Evolutionary conservation across 169 alveolate species (phyloP).

Genomic region (Cryptosporidium xiaoi): DNA sequence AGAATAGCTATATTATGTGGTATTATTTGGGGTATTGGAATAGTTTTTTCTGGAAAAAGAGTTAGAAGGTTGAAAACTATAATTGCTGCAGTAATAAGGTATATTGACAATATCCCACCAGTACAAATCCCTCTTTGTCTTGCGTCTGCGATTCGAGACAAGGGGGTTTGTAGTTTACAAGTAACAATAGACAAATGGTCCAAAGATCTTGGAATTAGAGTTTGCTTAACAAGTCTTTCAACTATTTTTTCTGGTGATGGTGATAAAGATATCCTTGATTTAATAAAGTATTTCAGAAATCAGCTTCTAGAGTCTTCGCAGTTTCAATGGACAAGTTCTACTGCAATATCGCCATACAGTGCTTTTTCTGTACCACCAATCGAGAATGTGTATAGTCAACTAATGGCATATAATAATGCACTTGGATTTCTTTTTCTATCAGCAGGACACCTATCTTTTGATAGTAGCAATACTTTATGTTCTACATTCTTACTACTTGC

Average conservation of each 20-base stretch:
- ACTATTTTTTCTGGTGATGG: slow-evolving; percentile 65
- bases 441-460: slow-evolving; percentile 47
- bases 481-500: slow-evolving; percentile 57
- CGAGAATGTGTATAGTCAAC: slow-evolving; percentile 64
- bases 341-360: slow-evolving; percentile 69
- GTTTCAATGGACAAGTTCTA: slow-evolving; percentile 67
- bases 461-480: slow-evolving; percentile 9
- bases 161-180: slow-evolving; percentile 33
- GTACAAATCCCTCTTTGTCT: slow-evolving; percentile 56
- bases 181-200: slow-evolving; percentile 68
- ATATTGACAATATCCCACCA: slow-evolving; percentile 45
- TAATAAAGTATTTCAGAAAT: slow-evolving; percentile 44
- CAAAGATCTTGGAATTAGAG: slow-evolving; percentile 53
- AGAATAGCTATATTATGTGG: slow-evolving; percentile 61
- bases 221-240: slow-evolving; percentile 34
- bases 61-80: neutral
- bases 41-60: slow-evolving; percentile 61
- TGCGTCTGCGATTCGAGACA: slow-evolving; percentile 62
- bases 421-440: slow-evolving; percentile 70
- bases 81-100: slow-evolving; percentile 9
- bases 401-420: slow-evolving; percentile 71
- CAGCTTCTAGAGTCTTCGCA: slow-evolving; percentile 51
- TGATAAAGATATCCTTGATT: slow-evolving; percentile 29
- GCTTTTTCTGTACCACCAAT: slow-evolving; percentile 63
- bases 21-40: slow-evolving; percentile 65